Conservation (phyloP, 192 early-diverging fungal genomes). For the Podila minutissima region DNA sequence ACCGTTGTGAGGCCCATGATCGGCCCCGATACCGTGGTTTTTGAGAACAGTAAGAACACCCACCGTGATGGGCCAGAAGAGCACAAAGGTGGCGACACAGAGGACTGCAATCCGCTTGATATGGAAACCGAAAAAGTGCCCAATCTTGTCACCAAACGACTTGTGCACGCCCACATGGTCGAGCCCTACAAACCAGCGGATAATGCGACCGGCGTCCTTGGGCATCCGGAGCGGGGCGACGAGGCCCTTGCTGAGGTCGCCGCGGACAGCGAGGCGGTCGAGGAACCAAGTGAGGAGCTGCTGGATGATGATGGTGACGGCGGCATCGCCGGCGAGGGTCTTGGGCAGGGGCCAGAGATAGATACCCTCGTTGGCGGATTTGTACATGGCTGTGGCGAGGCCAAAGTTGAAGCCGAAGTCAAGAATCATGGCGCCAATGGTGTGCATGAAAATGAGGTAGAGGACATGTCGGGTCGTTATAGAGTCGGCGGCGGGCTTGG, state of each 20-base stretch:
- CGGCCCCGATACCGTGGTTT: conserved; percentile 8
- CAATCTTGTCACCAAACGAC: neutral
- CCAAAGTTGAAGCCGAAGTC: conserved; percentile 28
- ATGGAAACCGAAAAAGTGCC: conserved; percentile 8
- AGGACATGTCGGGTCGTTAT: conserved; percentile 27
- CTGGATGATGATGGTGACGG: conserved; percentile 23
- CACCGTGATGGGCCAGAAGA: conserved; percentile 27
- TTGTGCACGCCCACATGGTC: neutral
- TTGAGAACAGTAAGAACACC: conserved; percentile 7
- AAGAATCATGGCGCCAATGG: conserved; percentile 23
- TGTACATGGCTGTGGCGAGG: conserved; percentile 26
- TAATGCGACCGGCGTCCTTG: conserved; percentile 6
- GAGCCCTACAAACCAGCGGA: conserved; percentile 24
- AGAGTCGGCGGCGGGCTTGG: neutral
- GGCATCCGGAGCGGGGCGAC: conserved; percentile 22
- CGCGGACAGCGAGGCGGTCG: conserved; percentile 18
- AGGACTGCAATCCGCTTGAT: conserved; percentile 13
- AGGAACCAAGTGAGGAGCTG: conserved; percentile 23
- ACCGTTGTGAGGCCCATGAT: conserved; percentile 6
- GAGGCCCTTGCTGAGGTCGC: conserved; percentile 22
- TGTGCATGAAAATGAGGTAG: conserved; percentile 27
- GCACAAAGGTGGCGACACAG: conserved; percentile 15
- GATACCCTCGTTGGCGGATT: conserved; percentile 7
- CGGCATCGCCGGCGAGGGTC: conserved; percentile 19
- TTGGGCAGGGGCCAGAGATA: conserved; percentile 25